phyloP scores from a whole-genome alignment of 805 yeast genomes.

The Metschnikowia amazonensis region DNA sequence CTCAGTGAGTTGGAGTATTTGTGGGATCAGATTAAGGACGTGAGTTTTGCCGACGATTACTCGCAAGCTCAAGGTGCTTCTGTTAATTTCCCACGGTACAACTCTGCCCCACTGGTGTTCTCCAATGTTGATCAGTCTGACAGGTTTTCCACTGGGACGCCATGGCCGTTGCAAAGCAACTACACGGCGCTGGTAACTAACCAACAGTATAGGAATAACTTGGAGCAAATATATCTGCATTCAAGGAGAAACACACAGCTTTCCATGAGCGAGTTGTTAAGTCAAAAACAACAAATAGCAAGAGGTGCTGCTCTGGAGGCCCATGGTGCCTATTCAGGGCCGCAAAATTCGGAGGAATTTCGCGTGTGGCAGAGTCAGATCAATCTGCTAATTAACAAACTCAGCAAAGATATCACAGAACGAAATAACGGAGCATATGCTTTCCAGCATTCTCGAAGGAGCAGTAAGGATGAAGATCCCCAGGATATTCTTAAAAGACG shows the following conservation, averaged over 20 bases:
- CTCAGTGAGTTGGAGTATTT: conserved; percentile 64
- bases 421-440: conserved; percentile 3
- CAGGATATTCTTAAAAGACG: conserved; percentile 20
- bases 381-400: conserved; percentile 43
- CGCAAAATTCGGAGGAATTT: conserved; percentile 35
- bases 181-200: conserved; percentile 25
- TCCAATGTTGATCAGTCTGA: conserved; percentile 27
- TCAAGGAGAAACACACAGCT: conserved; percentile 37
- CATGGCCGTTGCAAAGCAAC: conserved; percentile 29
- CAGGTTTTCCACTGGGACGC: conserved; percentile 35
- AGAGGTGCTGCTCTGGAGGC: conserved; percentile 5
- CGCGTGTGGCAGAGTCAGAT: conserved; percentile 53
- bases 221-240: conserved; percentile 43
- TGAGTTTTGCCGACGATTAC: conserved; percentile 30
- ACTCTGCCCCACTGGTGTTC: conserved; percentile 15
- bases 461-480: conserved; percentile 10
- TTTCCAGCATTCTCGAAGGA: conserved; percentile 9
- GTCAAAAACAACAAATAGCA: conserved; percentile 24
- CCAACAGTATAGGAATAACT: conserved; percentile 31
- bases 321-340: conserved; percentile 4
- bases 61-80: neutral
- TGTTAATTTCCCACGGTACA: conserved; percentile 2
- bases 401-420: conserved; percentile 34
- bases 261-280: conserved; percentile 33
- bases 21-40: conserved; percentile 69